These are phyloP conservation scores for Hirschioporus abietinus DNA, from an alignment of 768 basidiomycete genomes.

Conservation along the genomic window DNA sequence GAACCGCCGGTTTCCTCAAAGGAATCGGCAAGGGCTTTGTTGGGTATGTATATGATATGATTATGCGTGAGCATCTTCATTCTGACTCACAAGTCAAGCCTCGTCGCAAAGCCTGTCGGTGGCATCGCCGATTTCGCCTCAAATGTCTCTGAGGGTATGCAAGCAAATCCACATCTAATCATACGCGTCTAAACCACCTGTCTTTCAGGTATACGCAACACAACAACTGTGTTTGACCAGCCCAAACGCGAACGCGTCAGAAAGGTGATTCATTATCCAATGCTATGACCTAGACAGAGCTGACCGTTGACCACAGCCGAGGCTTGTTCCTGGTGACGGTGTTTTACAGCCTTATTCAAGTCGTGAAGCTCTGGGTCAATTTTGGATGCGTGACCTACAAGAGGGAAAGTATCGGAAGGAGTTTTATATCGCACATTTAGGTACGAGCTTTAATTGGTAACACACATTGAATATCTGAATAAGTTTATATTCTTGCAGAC, in stretches of 20 bases:
- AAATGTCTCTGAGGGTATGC: constrained; percentile 83
- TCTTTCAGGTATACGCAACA: constrained; percentile 83
- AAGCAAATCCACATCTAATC: background rate
- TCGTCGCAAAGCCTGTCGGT: constrained; percentile 93
- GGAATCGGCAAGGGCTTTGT: constrained; percentile 95
- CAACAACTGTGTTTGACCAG: constrained; percentile 95
- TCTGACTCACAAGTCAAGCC: constrained; percentile 38
- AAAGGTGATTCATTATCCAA: constrained; percentile 39
- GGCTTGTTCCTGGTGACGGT: constrained; percentile 81
- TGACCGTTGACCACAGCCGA: constrained; percentile 45
- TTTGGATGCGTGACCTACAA: constrained; percentile 94
- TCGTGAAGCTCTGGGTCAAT: constrained; percentile 90
- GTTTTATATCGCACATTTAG: constrained; percentile 87
- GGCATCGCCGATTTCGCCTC: constrained; percentile 96
- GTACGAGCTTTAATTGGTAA: constrained; percentile 36
- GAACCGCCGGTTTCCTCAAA: constrained; percentile 95
- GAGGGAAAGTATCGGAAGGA: constrained; percentile 83
- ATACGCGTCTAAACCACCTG: background rate
- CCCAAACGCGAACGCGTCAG: constrained; percentile 84
- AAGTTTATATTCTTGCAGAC: constrained; percentile 35
- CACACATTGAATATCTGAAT: background rate
- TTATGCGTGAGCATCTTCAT: background rate
- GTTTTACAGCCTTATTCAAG: constrained; percentile 81
- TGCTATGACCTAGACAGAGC: constrained; percentile 7
- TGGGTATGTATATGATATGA: constrained; percentile 48